Evolutionary conservation across 179 eudicot species (phyloP).

Genomic region (Carnegiea gigantea): DNA sequence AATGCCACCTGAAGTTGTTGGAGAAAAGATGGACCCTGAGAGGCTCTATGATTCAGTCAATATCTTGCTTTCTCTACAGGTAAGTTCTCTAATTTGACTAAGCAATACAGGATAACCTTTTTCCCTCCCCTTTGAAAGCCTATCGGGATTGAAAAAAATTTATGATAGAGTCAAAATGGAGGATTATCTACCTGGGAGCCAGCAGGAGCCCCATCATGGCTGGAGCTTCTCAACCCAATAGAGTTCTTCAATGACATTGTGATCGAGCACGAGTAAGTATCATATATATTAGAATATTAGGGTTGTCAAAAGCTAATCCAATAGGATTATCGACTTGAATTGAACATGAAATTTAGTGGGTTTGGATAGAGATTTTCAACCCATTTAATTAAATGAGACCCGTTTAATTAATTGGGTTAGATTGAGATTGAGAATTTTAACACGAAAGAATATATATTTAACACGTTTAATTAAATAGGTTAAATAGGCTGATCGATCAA

Average conservation of each 20-base stretch:
- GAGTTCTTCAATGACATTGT: slow-evolving; percentile 52
- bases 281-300: too few species aligned
- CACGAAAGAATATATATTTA: too few species aligned
- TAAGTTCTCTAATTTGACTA: not conserved
- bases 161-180: slow-evolving; percentile 44
- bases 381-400: too few species aligned
- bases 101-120: not conserved
- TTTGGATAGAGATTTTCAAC: too few species aligned
- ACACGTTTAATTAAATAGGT: too few species aligned
- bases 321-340: too few species aligned
- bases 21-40: slow-evolving; percentile 41
- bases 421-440: too few species aligned
- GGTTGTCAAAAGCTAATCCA: too few species aligned
- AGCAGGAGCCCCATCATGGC: slow-evolving; percentile 22
- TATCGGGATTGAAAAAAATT: not conserved
- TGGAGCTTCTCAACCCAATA: slow-evolving; percentile 57
- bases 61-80: slow-evolving; percentile 54
- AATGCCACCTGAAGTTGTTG: slow-evolving; percentile 50
- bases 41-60: slow-evolving; percentile 48
- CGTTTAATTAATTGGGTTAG: too few species aligned
- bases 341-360: too few species aligned
- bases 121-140: not conserved
- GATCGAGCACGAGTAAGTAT: slow-evolving; percentile 55
- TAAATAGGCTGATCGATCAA: too few species aligned
- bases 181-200: slow-evolving; percentile 50